phyloP scores from a whole-genome alignment of 768 basidiomycete genomes.

The Phylloporus sp. region DNA sequence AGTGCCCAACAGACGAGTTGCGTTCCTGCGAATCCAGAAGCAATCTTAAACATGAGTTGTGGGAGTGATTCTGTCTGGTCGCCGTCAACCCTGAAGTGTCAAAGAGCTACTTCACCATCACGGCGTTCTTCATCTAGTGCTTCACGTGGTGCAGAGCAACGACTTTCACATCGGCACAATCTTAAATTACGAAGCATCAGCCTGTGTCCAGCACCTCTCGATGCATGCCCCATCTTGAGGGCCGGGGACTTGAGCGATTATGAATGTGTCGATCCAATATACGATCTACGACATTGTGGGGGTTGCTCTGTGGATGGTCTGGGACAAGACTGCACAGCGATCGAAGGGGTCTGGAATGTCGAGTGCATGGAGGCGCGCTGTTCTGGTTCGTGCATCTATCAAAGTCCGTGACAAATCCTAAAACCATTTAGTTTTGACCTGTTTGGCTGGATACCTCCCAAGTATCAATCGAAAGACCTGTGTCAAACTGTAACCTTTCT shows the following conservation, averaged over 20 bases:
- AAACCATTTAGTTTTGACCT: constrained; percentile 10
- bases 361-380: constrained; percentile 58
- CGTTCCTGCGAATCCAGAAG: constrained; percentile 11
- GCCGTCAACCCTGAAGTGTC: constrained; percentile 37
- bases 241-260: constrained; percentile 38
- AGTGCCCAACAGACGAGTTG: constrained; percentile 1
- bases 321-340: constrained; percentile 69
- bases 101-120: constrained; percentile 28
- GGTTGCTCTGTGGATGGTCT: constrained; percentile 61
- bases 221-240: constrained; percentile 53
- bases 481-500: constrained; percentile 7
- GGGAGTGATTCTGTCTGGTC: constrained; percentile 44
- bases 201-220: constrained; percentile 50
- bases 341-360: constrained; percentile 62
- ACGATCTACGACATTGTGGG: constrained; percentile 69
- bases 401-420: not conserved
- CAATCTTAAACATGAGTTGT: constrained; percentile 28
- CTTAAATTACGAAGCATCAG: constrained; percentile 34
- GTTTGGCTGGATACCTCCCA: constrained; percentile 11
- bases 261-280: constrained; percentile 59
- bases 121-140: constrained; percentile 1
- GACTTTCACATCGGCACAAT: constrained; percentile 23
- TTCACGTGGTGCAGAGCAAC: constrained; percentile 27
- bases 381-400: constrained; percentile 37
- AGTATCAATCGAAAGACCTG: constrained; percentile 12